These are phyloP conservation scores for Raphidocelis subcapitata DNA, from an alignment of 139 green algal species.

Conservation along the genomic window DNA sequence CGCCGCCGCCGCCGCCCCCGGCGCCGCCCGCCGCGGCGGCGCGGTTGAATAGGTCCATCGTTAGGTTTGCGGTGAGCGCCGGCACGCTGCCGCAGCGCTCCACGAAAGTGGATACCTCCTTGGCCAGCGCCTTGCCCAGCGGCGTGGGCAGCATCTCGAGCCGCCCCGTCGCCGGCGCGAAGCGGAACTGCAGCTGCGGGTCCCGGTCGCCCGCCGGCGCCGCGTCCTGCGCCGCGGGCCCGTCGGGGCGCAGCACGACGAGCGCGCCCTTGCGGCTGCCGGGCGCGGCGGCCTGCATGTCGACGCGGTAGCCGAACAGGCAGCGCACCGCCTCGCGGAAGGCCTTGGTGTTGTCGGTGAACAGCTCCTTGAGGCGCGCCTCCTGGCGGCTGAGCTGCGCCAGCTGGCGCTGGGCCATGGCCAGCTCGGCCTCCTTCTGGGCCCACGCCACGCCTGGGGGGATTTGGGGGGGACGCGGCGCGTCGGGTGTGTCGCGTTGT, in stretches of 20 bases:
- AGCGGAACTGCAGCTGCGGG: conserved; percentile 55
- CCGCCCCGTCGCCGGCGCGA: not conserved
- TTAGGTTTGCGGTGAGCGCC: conserved; percentile 84
- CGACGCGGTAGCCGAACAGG: conserved; percentile 75
- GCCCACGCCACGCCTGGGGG: conserved; percentile 18
- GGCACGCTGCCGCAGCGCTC: conserved; percentile 74
- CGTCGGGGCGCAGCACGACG: not conserved
- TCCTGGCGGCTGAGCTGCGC: conserved; percentile 38
- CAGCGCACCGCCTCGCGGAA: conserved; percentile 44
- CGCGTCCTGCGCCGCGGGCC: not conserved
- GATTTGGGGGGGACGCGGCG: not conserved
- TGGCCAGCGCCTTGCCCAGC: conserved; percentile 36
- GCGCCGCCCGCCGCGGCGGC: conserved; percentile 41
- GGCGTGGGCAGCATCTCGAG: conserved; percentile 65
- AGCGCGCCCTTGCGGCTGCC: not conserved
- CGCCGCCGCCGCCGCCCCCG: not conserved
- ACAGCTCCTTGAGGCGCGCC: conserved; percentile 66
- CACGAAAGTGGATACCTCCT: conserved; percentile 77
- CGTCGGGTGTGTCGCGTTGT: not conserved
- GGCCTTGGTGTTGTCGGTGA: conserved; percentile 60
- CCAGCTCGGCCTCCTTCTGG: conserved; percentile 44
- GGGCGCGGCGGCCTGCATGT: conserved; percentile 1
- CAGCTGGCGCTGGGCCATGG: conserved; percentile 43
- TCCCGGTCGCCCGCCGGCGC: conserved; percentile 39
- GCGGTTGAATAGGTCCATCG: conserved; percentile 82